Conservation (phyloP, 768 basidiomycete genomes). For the Rhodosporidiobolus sp. region DNA sequence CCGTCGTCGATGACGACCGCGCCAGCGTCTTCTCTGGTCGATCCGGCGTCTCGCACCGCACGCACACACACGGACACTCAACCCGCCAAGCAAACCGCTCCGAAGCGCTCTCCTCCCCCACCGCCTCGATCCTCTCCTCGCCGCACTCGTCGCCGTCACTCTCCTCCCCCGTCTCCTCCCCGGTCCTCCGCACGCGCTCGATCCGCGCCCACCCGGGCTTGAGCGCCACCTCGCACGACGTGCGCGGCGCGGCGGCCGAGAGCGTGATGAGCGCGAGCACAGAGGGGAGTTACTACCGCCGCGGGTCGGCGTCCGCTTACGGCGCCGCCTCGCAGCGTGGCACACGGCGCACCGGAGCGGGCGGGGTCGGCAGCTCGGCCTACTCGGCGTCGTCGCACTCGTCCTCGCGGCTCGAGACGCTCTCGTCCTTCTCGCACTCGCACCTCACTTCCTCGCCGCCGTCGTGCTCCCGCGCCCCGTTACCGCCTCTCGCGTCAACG, state of each 20-base stretch:
- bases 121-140: too few relatives aligned
- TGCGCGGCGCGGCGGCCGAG: constrained; percentile 2
- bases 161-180: neutral
- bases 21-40: constrained; percentile 2
- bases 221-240: constrained; percentile 8
- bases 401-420: neutral
- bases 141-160: neutral
- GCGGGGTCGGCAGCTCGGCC: neutral
- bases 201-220: constrained; percentile 20
- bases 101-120: neutral
- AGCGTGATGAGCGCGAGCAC: constrained; percentile 1
- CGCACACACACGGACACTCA: too few relatives aligned
- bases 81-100: neutral
- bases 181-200: constrained; percentile 12
- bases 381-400: neutral
- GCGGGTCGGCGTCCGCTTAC: neutral
- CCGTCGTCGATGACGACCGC: neutral
- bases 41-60: neutral
- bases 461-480: neutral
- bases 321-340: neutral
- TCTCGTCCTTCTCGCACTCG: constrained; percentile 1
- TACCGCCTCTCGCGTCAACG: constrained; percentile 19
- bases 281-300: neutral
- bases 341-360: neutral
- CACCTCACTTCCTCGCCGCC: too few relatives aligned